Evolutionary conservation across 306 rosid genomes (phyloP).

Genomic region (Sesbania bispinosa): DNA sequence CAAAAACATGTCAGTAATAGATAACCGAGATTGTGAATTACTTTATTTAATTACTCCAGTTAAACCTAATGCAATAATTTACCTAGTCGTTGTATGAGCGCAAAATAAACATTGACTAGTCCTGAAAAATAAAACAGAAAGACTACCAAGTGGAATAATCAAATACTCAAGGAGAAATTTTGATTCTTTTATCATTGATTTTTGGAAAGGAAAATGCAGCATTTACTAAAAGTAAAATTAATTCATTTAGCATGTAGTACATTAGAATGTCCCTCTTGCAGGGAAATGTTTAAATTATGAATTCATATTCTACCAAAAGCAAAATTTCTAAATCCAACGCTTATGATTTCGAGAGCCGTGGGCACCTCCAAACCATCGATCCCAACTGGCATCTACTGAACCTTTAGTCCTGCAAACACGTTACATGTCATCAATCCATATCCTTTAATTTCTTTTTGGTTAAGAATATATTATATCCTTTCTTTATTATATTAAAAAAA

Average conservation of each 20-base stretch:
- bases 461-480: background rate
- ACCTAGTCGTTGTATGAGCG: too few species aligned
- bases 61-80: too few species aligned
- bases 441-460: background rate
- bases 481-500: background rate
- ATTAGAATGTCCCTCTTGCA: background rate
- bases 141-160: too few species aligned
- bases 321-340: conserved; percentile 60
- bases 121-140: background rate
- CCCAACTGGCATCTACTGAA: conserved; percentile 58
- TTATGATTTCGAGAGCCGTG: conserved; percentile 55
- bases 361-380: conserved; percentile 81
- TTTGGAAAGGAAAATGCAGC: background rate
- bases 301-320: background rate
- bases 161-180: too few species aligned
- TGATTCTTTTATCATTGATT: too few species aligned
- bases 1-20: too few species aligned
- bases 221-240: background rate
- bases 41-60: too few species aligned
- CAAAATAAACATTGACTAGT: background rate
- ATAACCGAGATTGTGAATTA: too few species aligned
- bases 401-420: conserved; percentile 46
- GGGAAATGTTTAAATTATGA: conserved; percentile 10
- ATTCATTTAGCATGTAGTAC: background rate
- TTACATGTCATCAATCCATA: background rate